Percentiles rank a stretch among this genome's conserved stretches.
Conservation (phyloP, 78 protist species). For the Dictyostelium intermedium region DNA sequence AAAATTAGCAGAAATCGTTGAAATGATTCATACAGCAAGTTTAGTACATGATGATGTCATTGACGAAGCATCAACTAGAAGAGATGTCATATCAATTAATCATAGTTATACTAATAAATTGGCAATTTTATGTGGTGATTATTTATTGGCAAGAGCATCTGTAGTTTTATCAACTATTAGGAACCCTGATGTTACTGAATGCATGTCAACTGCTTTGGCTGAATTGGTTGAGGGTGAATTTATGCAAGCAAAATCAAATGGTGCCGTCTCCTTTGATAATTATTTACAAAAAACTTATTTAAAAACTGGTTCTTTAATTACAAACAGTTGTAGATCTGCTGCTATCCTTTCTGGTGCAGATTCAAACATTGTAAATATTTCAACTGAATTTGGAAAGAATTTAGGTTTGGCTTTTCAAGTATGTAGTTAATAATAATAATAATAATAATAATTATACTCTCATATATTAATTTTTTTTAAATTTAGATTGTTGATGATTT, state of each 20-base stretch:
- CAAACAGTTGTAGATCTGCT: slow-evolving; percentile 78
- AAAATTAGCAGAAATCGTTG: slow-evolving; percentile 88
- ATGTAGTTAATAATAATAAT: not conserved
- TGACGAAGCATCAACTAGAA: slow-evolving; percentile 49
- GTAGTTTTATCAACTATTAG: slow-evolving; percentile 61
- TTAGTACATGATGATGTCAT: slow-evolving; percentile 95
- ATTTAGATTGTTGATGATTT: slow-evolving; percentile 89
- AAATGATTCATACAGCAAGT: slow-evolving; percentile 96
- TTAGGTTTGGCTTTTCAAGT: slow-evolving; percentile 95
- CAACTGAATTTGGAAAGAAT: slow-evolving; percentile 85
- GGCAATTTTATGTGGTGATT: slow-evolving; percentile 68
- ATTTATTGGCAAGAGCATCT: slow-evolving; percentile 67
- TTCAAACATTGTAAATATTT: not conserved
- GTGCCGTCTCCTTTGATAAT: slow-evolving; percentile 21
- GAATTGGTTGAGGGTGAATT: slow-evolving; percentile 94
- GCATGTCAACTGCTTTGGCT: slow-evolving; percentile 78
- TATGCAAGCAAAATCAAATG: slow-evolving; percentile 83
- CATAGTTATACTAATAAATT: slow-evolving; percentile 16
- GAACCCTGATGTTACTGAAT: slow-evolving; percentile 49
- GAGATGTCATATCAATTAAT: slow-evolving; percentile 38
- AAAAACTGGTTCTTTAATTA: slow-evolving; percentile 93
- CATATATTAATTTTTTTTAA: not conserved
- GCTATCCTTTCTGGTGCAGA: slow-evolving; percentile 34
- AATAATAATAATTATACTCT: not conserved
- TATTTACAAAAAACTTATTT: slow-evolving; percentile 91